Base-by-base conservation (phyloP, 2,329 filamentous ascomycete species). In the Metarhizium sp. region DNA sequence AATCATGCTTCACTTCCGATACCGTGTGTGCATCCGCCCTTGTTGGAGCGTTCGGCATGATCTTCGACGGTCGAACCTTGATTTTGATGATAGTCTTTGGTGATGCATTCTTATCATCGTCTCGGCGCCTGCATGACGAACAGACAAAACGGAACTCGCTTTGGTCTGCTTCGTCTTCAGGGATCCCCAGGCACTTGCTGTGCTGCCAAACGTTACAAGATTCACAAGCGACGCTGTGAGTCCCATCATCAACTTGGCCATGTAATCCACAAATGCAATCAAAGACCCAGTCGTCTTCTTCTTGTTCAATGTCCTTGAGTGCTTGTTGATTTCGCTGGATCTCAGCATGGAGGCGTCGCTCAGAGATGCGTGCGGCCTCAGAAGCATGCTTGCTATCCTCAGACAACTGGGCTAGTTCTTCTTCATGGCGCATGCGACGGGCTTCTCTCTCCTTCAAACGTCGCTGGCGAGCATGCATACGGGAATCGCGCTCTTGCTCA, bases 191-290 rank as follows among this genome's bases (percentile, higher is more conserved):
- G 66, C 94, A 99, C 64, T 88, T 90, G 76, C 91, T 95, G 67
- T 99, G 94, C 68, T 97, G 92, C 94, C 94, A 99, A 50, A 95
- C 86, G 66, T 87, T 95, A 75, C 94, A 99, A 61, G 79, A 85
- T 67, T 99, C 94, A 71, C 94, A 99, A 32, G 92, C 88, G 60
- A 99, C 85, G 67, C 91, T 96, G 67, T 96, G 92, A 7, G 90
- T 87, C 40, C 94, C 94, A 67, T 97, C 94, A 64, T 99, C 94
- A 57, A 96, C 89, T 63, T 95, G 87, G 25, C 94, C 94, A 69
- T 96, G 86, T 25, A 91, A 80, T 30, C 92, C 92, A 68, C 94
- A 99, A 30, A 89, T 80, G 67, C 94, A 99, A 67, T 99, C 94
- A 63, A 99, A 99, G 43, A 90, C 81, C 94, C 94, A 97, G 52